phyloP scores from a whole-genome alignment of 441 rosid species.

The Erodium moschatum region DNA sequence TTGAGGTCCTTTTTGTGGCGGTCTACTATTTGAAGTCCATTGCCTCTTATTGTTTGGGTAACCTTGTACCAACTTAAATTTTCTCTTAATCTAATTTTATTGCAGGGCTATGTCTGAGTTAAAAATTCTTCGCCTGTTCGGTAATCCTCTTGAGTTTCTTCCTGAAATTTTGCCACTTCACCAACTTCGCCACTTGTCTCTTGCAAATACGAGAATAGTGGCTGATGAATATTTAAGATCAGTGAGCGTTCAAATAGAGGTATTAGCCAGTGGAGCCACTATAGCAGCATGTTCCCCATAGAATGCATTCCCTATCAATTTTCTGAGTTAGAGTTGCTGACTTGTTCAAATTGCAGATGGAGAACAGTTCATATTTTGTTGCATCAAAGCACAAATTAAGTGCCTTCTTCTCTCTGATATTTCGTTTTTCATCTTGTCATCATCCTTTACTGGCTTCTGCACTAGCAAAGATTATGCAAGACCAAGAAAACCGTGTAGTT shows the following conservation, averaged over 20 bases:
- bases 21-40: conserved; percentile 15
- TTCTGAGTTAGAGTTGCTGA: conserved; percentile 18
- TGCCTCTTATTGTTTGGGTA: conserved; percentile 17
- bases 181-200: conserved; percentile 82
- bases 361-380: conserved; percentile 82
- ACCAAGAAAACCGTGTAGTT: conserved; percentile 71
- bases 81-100: conserved; percentile 36
- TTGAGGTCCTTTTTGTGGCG: conserved; percentile 55
- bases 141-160: conserved; percentile 92
- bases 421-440: conserved; percentile 94
- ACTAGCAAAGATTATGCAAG: conserved; percentile 89
- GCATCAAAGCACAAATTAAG: conserved; percentile 89
- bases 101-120: conserved; percentile 86
- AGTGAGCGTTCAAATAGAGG: conserved; percentile 87
- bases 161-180: conserved; percentile 85
- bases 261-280: conserved; percentile 23
- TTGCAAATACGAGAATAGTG: conserved; percentile 79
- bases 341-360: conserved; percentile 48
- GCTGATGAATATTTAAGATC: conserved; percentile 86
- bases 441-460: conserved; percentile 96
- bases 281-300: background rate
- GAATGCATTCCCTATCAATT: conserved; percentile 10
- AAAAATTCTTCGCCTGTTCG: conserved; percentile 74
- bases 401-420: conserved; percentile 92
- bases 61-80: conserved; percentile 15